A percentile compares a stretch with the other conserved stretches of the same genome.
Conservation (phyloP, 2,329 filamentous ascomycete genomes). For the Aspergillus brasiliensis region DNA sequence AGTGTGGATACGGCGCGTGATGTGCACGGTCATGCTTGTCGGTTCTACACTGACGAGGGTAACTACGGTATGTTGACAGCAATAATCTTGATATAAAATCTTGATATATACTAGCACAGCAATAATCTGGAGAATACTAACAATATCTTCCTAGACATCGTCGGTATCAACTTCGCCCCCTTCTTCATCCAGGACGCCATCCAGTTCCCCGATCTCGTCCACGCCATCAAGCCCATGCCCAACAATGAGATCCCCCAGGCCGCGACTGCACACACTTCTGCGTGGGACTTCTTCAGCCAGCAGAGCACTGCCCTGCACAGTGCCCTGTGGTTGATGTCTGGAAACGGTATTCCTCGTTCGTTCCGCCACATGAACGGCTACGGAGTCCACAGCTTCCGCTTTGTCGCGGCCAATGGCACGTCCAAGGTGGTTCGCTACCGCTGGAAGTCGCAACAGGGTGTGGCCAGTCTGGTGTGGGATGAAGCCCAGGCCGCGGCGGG, state of each 20-base stretch:
- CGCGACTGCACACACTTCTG: constrained; percentile 54
- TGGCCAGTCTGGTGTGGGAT: constrained; percentile 64
- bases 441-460: constrained; percentile 40
- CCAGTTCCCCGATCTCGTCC: constrained; percentile 46
- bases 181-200: constrained; percentile 50
- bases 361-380: constrained; percentile 42
- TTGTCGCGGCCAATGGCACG: constrained; percentile 37
- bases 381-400: constrained; percentile 42
- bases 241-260: constrained; percentile 54
- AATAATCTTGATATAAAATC: too few relatives aligned
- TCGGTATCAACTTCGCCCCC: constrained; percentile 43
- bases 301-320: constrained; percentile 51
- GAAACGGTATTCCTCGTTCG: constrained; percentile 43
- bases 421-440: constrained; percentile 44
- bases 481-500: constrained; percentile 68
- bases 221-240: constrained; percentile 43
- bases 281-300: constrained; percentile 44
- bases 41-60: constrained; percentile 72
- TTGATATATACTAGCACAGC: not conserved
- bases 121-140: not conserved
- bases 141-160: constrained; percentile 27
- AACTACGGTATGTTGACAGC: constrained; percentile 55
- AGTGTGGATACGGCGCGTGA: constrained; percentile 71
- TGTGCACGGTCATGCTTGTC: constrained; percentile 70
- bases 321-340: constrained; percentile 42